Evolutionary conservation across 306 rosid species (phyloP), one percentile per base, ranked within the genome.

Genomic region (Prunus mongolica): DNA sequence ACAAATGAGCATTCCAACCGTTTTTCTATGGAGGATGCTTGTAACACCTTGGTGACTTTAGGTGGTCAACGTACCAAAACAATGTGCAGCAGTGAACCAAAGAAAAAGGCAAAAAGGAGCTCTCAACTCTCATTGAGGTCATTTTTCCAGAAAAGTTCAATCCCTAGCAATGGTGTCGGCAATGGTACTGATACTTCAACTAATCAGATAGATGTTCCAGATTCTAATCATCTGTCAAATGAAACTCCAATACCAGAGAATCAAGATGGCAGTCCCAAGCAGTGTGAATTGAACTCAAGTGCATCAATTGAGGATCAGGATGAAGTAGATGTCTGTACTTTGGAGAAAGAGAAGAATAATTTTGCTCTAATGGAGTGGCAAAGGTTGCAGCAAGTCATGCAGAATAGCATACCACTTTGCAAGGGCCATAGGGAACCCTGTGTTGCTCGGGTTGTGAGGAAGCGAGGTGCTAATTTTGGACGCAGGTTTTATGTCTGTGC

Each of bases 341-440:
- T 69, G 30, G 84, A 78, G 82, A 84, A 87, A 69, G 93, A 88
- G 69, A 90, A 84, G 69, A 83, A 85, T 70, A 87, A 74, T 78
- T 72, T 72, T 73, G 98, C 93, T 55, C 67, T 91, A 72, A 18
- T 84, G 69, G 97, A 95, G 86, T 92, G 99, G 98, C 93, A 85
- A 84, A 83, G 99, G 87, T 89, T 95, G 84, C 96, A 89, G 71
- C 85, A 89, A 75, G 76, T 89, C 80, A 92, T 95, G 99, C 96
- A 95, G 87, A 88, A 79, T 80, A 89, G 97, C 72, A 95, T 92
- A 79, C 97, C 99, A 51, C 81, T 89, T 82, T 92, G 99, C 88
- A 92, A 85, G 87, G 96, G 90, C 73, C 97, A 92, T 79, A 89
- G 72, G 55, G 96, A 95, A 80, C 90, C 90, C 57, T 90, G 97